Conservation (phyloP, 495 filamentous ascomycete genomes). For the Talaromyces adpressus region DNA sequence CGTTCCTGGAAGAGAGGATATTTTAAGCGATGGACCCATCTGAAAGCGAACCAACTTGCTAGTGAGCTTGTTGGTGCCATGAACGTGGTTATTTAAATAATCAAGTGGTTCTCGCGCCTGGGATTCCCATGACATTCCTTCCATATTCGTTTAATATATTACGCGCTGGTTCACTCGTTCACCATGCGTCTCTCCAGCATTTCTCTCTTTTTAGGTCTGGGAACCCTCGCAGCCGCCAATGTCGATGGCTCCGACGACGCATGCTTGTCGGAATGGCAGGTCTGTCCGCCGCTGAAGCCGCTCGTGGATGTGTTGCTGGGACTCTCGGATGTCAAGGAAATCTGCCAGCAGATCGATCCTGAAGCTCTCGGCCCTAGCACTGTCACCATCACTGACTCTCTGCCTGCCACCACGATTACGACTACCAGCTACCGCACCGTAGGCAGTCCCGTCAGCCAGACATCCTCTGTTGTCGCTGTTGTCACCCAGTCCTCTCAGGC, state of each 20-base stretch:
- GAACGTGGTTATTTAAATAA: not conserved
- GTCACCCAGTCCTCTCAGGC: not conserved
- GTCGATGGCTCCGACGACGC: not conserved
- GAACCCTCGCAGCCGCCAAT: not conserved
- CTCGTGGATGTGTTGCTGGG: not conserved
- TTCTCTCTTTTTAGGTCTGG: not conserved
- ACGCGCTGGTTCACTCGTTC: not conserved
- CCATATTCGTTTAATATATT: not conserved
- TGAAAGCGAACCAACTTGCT: not conserved
- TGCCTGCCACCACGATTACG: not conserved
- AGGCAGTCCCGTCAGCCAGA: not conserved
- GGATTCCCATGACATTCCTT: not conserved
- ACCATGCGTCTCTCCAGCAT: not conserved
- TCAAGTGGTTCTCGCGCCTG: not conserved
- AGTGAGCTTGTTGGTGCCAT: too few species aligned
- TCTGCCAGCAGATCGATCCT: not conserved
- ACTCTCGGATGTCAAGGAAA: not conserved
- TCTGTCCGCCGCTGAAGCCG: not conserved
- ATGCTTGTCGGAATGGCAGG: not conserved
- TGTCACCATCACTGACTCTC: not conserved
- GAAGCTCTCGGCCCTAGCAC: not conserved
- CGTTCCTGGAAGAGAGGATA: not conserved
- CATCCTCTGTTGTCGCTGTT: not conserved
- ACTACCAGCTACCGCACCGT: not conserved
- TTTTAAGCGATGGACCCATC: not conserved